Conservation (phyloP, 768 basidiomycete species). For the Leccinum olivaceopallidum region DNA sequence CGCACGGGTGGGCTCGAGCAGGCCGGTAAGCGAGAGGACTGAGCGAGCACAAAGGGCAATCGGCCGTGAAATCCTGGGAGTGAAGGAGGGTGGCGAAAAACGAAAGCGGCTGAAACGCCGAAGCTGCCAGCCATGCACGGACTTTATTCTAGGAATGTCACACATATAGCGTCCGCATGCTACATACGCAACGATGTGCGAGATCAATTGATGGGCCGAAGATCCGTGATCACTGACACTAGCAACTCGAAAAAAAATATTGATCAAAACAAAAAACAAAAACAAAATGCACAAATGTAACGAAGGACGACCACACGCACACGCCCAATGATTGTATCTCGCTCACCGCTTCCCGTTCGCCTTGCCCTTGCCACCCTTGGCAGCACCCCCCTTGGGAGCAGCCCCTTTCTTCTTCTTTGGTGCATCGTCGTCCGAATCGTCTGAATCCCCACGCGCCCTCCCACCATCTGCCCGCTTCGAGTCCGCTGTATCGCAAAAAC, state of each 20-base stretch:
- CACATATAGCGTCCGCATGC: too few species aligned
- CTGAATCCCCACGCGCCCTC: slow-evolving; percentile 45
- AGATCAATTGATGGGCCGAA: too few species aligned
- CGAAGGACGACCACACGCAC: not conserved
- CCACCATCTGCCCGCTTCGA: slow-evolving; percentile 45
- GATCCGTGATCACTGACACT: too few species aligned
- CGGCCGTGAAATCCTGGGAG: too few species aligned
- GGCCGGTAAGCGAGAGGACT: too few species aligned
- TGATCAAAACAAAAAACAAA: not conserved
- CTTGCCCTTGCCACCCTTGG: slow-evolving; percentile 37
- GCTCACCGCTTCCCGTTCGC: slow-evolving; percentile 43
- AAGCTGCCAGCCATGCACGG: too few species aligned
- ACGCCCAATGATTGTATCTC: not conserved
- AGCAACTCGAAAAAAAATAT: not conserved
- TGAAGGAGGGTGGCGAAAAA: too few species aligned
- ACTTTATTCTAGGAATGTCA: too few species aligned
- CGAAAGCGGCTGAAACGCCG: too few species aligned
- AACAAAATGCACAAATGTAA: not conserved
- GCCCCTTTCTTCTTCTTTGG: slow-evolving; percentile 46
- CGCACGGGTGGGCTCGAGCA: too few species aligned
- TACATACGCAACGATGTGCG: too few species aligned
- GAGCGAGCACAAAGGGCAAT: too few species aligned
- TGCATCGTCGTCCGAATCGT: slow-evolving; percentile 51
- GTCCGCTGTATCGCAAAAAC: slow-evolving; percentile 39
- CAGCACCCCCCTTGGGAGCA: slow-evolving; percentile 18